phyloP scores from a whole-genome alignment of 176 grass and related monocot genomes.

The Juncus effusus region DNA sequence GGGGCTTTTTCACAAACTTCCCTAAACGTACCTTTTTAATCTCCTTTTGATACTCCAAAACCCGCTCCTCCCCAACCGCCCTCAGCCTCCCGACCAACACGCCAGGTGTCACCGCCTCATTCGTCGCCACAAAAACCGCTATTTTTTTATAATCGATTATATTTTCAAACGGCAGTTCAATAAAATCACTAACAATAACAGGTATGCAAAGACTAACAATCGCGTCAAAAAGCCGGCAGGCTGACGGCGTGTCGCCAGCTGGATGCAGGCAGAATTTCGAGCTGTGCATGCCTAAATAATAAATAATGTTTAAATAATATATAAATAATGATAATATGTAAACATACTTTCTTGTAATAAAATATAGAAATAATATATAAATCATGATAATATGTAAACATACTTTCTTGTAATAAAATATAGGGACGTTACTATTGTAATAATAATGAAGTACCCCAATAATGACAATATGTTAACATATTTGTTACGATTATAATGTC shows the following conservation, averaged over 20 bases:
- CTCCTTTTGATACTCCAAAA: slow-evolving; percentile 77
- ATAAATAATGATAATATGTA: too few species aligned
- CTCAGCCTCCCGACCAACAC: slow-evolving; percentile 53
- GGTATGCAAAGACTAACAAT: slow-evolving; percentile 76
- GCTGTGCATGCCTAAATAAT: neutral
- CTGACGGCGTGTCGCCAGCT: slow-evolving; percentile 77
- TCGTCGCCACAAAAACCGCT: slow-evolving; percentile 73
- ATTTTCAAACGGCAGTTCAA: slow-evolving; percentile 80
- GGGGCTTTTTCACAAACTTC: neutral
- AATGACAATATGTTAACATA: too few species aligned
- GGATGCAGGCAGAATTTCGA: slow-evolving; percentile 96
- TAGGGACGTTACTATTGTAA: too few species aligned
- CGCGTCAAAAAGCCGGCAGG: slow-evolving; percentile 75
- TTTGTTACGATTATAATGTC: too few species aligned
- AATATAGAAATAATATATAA: too few species aligned
- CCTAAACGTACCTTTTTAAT: slow-evolving; percentile 62
- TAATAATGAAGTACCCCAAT: too few species aligned
- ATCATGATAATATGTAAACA: too few species aligned
- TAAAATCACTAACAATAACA: slow-evolving; percentile 69
- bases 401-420: too few species aligned
- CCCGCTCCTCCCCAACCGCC: slow-evolving; percentile 47
- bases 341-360: too few species aligned
- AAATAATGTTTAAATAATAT: too few species aligned
- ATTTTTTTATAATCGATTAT: slow-evolving; percentile 81
- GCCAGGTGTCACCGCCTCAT: slow-evolving; percentile 60